Percentiles rank a stretch among this genome's conserved stretches.
Evolutionary conservation across 352 stramenopile species (phyloP).

Genomic region (Phytophthora tentaculata): DNA sequence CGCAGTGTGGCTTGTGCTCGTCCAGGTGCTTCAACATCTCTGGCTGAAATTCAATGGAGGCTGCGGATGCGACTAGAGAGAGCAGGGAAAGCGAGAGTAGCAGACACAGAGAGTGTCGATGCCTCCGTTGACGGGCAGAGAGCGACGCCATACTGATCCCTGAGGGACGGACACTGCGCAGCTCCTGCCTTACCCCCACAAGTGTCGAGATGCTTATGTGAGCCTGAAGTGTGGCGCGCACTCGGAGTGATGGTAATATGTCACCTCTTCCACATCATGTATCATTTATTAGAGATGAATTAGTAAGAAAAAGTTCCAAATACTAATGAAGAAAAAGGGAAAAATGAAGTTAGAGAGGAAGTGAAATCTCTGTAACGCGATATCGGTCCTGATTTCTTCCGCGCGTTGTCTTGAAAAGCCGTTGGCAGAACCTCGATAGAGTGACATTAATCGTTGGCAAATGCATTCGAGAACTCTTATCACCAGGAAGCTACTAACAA

Average conservation of each 20-base stretch:
- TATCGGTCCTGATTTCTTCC: slow-evolving; percentile 6
- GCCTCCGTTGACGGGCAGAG: neutral
- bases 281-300: neutral
- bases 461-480: slow-evolving; percentile 1
- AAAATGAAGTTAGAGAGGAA: neutral
- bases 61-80: neutral
- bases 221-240: slow-evolving; percentile 12
- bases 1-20: slow-evolving; percentile 45
- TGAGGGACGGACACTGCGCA: neutral
- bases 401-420: slow-evolving; percentile 1
- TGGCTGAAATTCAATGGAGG: slow-evolving; percentile 5
- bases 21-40: slow-evolving; percentile 10
- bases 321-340: neutral
- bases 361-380: neutral
- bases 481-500: slow-evolving; percentile 38
- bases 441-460: slow-evolving; percentile 16
- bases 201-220: slow-evolving; percentile 25
- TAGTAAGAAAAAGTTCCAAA: neutral
- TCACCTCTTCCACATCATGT: slow-evolving; percentile 15
- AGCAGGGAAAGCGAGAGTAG: slow-evolving; percentile 19
- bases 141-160: slow-evolving; percentile 15
- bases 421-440: slow-evolving; percentile 1
- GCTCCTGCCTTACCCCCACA: too few species aligned
- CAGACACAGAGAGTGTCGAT: neutral
- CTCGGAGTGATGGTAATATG: slow-evolving; percentile 30